Evolutionary conservation across 2,329 filamentous ascomycete genomes (phyloP).

Genomic region (Drechslerella dactyloides): DNA sequence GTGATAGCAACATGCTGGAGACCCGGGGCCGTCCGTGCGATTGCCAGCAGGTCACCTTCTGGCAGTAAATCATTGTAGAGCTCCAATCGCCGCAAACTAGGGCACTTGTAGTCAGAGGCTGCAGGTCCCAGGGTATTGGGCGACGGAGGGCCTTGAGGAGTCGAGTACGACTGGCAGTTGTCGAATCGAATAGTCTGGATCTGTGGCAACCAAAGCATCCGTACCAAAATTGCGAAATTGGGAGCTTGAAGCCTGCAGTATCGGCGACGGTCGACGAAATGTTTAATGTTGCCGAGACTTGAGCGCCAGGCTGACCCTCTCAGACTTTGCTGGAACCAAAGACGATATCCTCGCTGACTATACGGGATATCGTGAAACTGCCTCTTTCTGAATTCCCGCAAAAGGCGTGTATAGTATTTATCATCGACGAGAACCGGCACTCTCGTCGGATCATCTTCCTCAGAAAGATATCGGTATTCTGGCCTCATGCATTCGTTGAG

Average conservation of each 20-base stretch:
- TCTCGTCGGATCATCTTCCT: background rate
- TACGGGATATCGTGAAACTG: too few relatives aligned
- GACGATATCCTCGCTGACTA: too few relatives aligned
- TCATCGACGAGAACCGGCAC: background rate
- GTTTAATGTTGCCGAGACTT: conserved; percentile 2
- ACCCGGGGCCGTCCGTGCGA: background rate
- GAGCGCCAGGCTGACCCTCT: background rate
- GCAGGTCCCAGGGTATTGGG: background rate
- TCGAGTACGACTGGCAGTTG: background rate
- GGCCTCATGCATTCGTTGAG: background rate
- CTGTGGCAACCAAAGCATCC: background rate
- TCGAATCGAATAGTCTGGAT: conserved; percentile 7
- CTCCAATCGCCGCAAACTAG: background rate
- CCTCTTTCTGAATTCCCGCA: too few relatives aligned
- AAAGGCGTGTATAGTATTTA: background rate
- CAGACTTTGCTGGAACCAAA: background rate
- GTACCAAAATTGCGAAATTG: background rate
- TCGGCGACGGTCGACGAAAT: background rate
- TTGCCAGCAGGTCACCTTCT: background rate
- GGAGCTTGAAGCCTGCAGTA: background rate
- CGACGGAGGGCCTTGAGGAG: background rate
- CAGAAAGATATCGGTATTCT: background rate
- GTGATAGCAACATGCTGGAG: conserved; percentile 7
- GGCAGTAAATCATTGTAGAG: background rate
- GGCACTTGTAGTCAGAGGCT: background rate